Evolutionary conservation across 2,329 filamentous ascomycete genomes (phyloP).

Genomic region (Trichoderma lentiforme): DNA sequence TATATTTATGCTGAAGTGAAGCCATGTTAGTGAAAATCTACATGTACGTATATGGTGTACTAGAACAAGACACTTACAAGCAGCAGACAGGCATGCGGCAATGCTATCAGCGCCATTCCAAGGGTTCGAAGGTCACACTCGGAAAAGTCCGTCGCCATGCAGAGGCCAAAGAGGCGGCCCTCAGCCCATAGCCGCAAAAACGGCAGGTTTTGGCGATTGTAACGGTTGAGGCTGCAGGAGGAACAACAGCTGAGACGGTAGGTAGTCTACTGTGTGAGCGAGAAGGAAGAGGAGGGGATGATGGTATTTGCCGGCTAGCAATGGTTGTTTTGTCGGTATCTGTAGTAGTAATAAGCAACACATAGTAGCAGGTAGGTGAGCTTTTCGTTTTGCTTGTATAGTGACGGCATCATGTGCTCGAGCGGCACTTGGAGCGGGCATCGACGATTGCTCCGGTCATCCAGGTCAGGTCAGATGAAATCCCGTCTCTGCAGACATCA

Average conservation of each 20-base stretch:
- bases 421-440: neutral
- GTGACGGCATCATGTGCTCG: neutral
- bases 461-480: neutral
- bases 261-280: neutral
- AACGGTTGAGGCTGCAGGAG: neutral
- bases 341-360: neutral
- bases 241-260: neutral
- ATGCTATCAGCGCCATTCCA: neutral
- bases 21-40: neutral
- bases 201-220: neutral
- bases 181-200: neutral
- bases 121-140: neutral
- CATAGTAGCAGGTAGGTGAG: neutral
- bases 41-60: rapidly evolving
- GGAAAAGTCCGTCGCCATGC: neutral
- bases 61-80: neutral
- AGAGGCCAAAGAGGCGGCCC: neutral
- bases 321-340: neutral
- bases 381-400: neutral
- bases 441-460: neutral
- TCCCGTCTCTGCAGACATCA: neutral
- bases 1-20: neutral
- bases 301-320: neutral
- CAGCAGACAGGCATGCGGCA: neutral
- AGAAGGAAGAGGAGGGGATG: neutral